Evolutionary conservation across 2,329 filamentous ascomycete genomes (phyloP), one percentile per base, ranked within the genome.

Genomic region (Fusarium napiforme): DNA sequence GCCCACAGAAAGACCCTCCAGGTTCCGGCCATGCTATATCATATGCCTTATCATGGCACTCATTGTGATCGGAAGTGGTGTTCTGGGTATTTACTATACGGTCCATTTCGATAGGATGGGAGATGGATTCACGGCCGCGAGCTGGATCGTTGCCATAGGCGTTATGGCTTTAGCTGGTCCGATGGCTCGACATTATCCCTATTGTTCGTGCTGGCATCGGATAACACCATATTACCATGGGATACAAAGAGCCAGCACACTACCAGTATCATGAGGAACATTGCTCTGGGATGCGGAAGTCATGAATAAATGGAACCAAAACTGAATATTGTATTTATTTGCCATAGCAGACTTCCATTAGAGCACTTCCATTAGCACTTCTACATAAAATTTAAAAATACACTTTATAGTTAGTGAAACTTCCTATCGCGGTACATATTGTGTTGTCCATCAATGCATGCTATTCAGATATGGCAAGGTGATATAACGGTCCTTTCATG

Each of bases 381-480:
- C 18, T 7, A 28, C 5, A 9, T 30, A 9, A n/a, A n/a, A n/a
- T n/a, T n/a, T n/a, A 23, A 42, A 9, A 23, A 42, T 1, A 23
- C 6, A 43, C 4, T 4, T 9, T 6, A 19, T 26, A 26, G 7
- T 6, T 5, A 19, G 16, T 19, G 12, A 1, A 12, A 43, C 15
- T 2, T 37, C 15, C 39, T 50, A 52, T 53, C 16, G 11, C 9
- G 15, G 14, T 45, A 11, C 19, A 39, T 58, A 39, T 12, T 2
- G 1, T 30, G 9, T 23, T 6, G 11, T n/a, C 11, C 4, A 50
- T n/a, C 3, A 4, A 28, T n/a, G 23, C 6, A 19, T 19, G 2
- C 10, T 32, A 7, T n/a, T 0, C 11, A 21, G 9, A 0, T 28
- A 1, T 4, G 10, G 28, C 21, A 32, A 49, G 7, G 1, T n/a